Conservation (phyloP, 2,329 filamentous ascomycete genomes). For the Talaromyces islandicus region DNA sequence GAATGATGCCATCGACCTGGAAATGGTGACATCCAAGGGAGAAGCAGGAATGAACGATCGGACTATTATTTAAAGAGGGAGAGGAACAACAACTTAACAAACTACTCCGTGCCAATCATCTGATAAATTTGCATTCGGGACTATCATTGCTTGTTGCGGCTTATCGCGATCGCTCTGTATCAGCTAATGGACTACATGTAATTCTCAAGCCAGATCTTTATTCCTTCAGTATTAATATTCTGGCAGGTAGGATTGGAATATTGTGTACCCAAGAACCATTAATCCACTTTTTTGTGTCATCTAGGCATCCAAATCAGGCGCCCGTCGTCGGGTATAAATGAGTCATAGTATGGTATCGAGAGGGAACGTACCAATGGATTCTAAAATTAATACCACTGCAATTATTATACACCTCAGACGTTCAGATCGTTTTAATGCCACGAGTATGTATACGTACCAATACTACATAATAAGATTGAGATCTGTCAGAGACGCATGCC, state of each 20-base stretch:
- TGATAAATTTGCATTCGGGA: background rate
- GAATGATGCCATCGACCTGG: slow-evolving; percentile 13
- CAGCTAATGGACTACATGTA: background rate
- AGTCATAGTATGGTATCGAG: background rate
- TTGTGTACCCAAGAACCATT: background rate
- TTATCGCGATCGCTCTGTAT: background rate
- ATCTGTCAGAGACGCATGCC: background rate
- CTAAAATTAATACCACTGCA: background rate
- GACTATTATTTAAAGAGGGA: background rate
- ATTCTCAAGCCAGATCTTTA: background rate
- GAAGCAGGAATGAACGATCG: background rate
- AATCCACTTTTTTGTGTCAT: background rate
- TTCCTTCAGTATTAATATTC: background rate
- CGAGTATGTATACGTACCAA: background rate
- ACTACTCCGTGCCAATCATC: background rate
- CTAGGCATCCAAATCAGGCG: background rate
- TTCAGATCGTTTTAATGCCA: background rate
- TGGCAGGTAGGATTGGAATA: background rate
- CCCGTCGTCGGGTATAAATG: background rate
- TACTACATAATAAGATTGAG: background rate
- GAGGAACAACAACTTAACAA: too few species aligned
- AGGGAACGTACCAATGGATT: too few species aligned
- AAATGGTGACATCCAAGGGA: slow-evolving; percentile 10
- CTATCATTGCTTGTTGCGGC: background rate
- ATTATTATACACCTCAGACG: background rate